Conservation (phyloP, 1,284 basidiomycete genomes). For the Porogramme epimiltina region DNA sequence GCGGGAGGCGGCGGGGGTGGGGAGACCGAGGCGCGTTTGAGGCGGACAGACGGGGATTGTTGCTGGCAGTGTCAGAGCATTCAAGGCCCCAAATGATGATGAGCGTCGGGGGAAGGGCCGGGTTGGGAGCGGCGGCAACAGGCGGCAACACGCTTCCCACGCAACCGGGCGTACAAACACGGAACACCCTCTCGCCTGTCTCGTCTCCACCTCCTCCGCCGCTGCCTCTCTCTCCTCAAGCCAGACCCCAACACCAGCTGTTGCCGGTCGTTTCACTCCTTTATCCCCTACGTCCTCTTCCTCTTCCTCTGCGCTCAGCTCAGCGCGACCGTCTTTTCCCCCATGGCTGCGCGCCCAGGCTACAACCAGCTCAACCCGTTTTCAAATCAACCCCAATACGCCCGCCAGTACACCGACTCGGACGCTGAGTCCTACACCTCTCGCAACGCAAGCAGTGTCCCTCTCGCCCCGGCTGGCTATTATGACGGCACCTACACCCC, state of each 20-base stretch:
- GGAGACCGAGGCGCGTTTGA: neutral
- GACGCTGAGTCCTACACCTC: slow-evolving; percentile 55
- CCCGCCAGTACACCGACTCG: slow-evolving; percentile 43
- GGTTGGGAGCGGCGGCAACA: slow-evolving; percentile 14
- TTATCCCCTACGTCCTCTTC: slow-evolving; percentile 8
- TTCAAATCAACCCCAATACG: slow-evolving; percentile 28
- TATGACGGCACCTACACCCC: slow-evolving; percentile 44
- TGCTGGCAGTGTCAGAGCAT: neutral
- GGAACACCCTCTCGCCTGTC: slow-evolving; percentile 2
- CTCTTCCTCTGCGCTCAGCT: slow-evolving; percentile 4
- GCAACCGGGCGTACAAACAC: slow-evolving; percentile 24
- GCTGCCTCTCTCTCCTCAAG: slow-evolving; percentile 9
- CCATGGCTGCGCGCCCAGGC: slow-evolving; percentile 41
- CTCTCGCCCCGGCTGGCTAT: slow-evolving; percentile 52
- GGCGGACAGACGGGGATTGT: neutral
- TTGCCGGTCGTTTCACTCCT: slow-evolving; percentile 26
- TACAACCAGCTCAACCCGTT: slow-evolving; percentile 41
- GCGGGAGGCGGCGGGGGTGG: neutral
- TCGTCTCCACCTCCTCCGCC: slow-evolving; percentile 9
- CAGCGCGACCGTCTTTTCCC: slow-evolving; percentile 15
- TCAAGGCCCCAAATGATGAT: neutral
- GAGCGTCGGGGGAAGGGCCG: neutral
- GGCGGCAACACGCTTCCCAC: slow-evolving; percentile 16
- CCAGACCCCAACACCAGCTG: slow-evolving; percentile 24
- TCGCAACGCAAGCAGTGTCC: slow-evolving; percentile 57